Evolutionary conservation across 805 yeast species (phyloP).

Genomic region (Wickerhamiella allomyrinae): DNA sequence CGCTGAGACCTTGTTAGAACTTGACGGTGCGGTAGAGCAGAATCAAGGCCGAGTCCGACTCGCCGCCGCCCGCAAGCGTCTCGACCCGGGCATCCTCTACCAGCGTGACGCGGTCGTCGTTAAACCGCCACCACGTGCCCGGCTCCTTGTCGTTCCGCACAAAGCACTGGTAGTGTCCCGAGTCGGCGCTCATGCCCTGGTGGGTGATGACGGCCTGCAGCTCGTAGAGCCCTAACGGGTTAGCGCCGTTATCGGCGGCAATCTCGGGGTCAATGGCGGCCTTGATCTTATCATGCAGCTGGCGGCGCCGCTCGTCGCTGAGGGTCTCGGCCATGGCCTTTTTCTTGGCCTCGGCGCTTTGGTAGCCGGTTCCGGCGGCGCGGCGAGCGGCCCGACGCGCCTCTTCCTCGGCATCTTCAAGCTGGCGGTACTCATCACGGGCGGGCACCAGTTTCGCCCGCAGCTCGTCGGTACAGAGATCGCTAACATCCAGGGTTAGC

Average conservation of each 20-base stretch:
- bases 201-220: constrained; percentile 77
- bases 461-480: constrained; percentile 68
- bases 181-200: constrained; percentile 88
- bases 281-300: constrained; percentile 19
- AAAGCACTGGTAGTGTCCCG: constrained; percentile 94
- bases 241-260: constrained; percentile 41
- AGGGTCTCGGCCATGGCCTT: constrained; percentile 20
- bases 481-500: constrained; percentile 76
- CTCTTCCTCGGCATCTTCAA: constrained; percentile 62
- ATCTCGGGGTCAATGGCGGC: constrained; percentile 29
- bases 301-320: constrained; percentile 14
- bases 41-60: constrained; percentile 85
- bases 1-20: neutral
- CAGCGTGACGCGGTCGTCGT: constrained; percentile 73
- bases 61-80: constrained; percentile 90
- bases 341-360: constrained; percentile 30
- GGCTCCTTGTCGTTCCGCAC: constrained; percentile 50
- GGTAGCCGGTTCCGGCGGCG: constrained; percentile 45
- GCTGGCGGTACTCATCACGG: constrained; percentile 62
- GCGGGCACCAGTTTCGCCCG: constrained; percentile 49
- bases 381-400: constrained; percentile 61
- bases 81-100: constrained; percentile 77
- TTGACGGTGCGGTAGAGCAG: constrained; percentile 76
- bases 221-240: constrained; percentile 79
- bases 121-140: constrained; percentile 84